Base-by-base conservation (phyloP, 495 filamentous ascomycete genomes). In the Tuber calosporum region DNA sequence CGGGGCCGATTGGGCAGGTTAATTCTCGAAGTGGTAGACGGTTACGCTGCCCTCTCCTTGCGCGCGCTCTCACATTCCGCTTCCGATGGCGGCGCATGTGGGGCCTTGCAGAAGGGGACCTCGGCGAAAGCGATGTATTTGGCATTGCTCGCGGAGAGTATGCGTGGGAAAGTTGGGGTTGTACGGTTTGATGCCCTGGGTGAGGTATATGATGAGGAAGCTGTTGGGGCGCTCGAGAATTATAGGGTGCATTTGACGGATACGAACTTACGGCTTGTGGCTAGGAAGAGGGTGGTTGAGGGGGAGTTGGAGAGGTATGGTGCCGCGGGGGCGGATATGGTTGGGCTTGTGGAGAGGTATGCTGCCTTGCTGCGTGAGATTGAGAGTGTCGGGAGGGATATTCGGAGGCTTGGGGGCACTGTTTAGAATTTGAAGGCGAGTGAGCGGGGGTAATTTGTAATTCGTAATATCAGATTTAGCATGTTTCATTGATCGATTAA, bases 231-330 rank as follows among this genome's bases (percentile, higher is more conserved):
- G 40, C 67, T 81, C 17, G 79, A 81, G 37, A 81, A 81, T 42
- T 81, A 81, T 66, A 72, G 70, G 26, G 67, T 79, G 69, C 79
- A 81, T 70, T 42, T 81, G 15, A 72, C 72, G 36, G 79, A 81
- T 73, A 81, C 79, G 37, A 68, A 69, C 6, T 73, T 79, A 3
- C 66, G 79, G 39, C 73, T 81, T 34, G 45, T 81, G 22, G 79
- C 79, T 43, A 68, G 76, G 30, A 73, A 79, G 36, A 68, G 81
- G 36, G 78, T 81, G 11, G 73, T 83, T 3, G 74, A 83, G 72
- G 74, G 74, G 30, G 81, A 82, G 42, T 39, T 83, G 26, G 74
- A 79, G 67, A 78, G 78, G 69, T 83, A 83, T 68, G 81, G 82
- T 42, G 81, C 79, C 26, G 82, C 82, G 6, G 79, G 80, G 19